Evolutionary conservation across 1,284 basidiomycete genomes (phyloP), one percentile per base, ranked within the genome.

Genomic region (Ceratobasidium sp.): DNA sequence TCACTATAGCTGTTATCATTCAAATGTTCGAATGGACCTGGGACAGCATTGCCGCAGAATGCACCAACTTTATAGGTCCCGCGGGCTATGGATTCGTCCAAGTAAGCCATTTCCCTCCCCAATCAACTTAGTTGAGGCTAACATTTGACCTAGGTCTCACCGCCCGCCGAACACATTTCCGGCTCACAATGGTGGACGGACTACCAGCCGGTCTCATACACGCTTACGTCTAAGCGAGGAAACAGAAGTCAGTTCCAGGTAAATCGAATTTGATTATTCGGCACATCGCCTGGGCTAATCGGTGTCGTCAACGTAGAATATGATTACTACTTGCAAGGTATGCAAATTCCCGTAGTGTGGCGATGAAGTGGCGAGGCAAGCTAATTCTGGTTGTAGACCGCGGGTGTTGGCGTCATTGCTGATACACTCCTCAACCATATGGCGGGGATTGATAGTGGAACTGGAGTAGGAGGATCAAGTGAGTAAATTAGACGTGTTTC

Each of bases 121-220:
- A n/a, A n/a, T n/a, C n/a, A n/a, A n/a, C 7, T 27, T 22, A 24
- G 9, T 36, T 60, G 22, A n/a, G n/a, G 8, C n/a, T 4, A 41
- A 41, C 36, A 4, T 11, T 50, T 24, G 29, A 36, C 8, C 27
- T 15, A 62, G 65, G 75, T 75, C 19, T 73, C 67, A 24, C 77
- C 77, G 8, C 73, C 77, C 27, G 33, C 60, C 27, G 77, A 78
- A 57, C 77, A 78, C 53, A 72, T 78, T 57, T 79, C 80, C 27
- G 89, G 89, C 8, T 27, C 80, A 7, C 84, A 89, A 78, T 91
- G 90, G 89, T 91, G 89, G 89, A 90, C 89, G 0, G 89, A 90
- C 79, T 91, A 91, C 78, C 90, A 91, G 77, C 88, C 89, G 2
- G 89, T 90, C 1, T 90, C 89, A 0, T 90, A 80, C 73, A 78